A percentile compares a stretch with the other conserved stretches of the same genome.
phyloP scores from a whole-genome alignment of 768 basidiomycete species.

The Tulasnella sp. region DNA sequence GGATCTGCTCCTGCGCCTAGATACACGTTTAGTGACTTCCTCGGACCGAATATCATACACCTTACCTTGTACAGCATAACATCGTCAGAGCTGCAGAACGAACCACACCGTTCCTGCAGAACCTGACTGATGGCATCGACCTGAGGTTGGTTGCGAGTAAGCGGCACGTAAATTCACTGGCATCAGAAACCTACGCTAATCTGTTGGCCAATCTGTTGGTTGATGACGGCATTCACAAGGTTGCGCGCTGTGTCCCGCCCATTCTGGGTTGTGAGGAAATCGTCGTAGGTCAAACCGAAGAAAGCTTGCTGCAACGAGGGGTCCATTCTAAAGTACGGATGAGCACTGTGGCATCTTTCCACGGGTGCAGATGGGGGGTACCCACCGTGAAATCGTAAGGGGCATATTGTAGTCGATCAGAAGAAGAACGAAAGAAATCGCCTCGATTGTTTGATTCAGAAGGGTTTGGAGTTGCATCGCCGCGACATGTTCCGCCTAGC shows the following conservation, averaged over 20 bases:
- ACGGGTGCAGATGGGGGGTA: slow-evolving; percentile 18
- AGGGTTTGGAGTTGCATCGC: slow-evolving; percentile 72
- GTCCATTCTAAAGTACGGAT: slow-evolving; percentile 56
- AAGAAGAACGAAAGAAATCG: slow-evolving; percentile 86
- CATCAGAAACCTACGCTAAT: slow-evolving; percentile 64
- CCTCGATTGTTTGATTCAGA: slow-evolving; percentile 84
- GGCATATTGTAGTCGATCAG: slow-evolving; percentile 86
- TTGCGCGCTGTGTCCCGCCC: slow-evolving; percentile 86
- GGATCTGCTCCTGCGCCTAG: slow-evolving; percentile 89
- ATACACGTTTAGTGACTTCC: not conserved
- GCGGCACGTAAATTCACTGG: not conserved
- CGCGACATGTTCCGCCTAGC: slow-evolving; percentile 73
- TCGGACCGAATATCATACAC: slow-evolving; percentile 24
- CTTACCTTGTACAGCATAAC: slow-evolving; percentile 93
- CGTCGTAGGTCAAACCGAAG: slow-evolving; percentile 71
- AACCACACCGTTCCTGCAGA: slow-evolving; percentile 89
- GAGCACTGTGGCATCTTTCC: not conserved
- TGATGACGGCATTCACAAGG: slow-evolving; percentile 91
- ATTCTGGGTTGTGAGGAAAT: slow-evolving; percentile 75
- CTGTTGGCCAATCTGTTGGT: slow-evolving; percentile 96
- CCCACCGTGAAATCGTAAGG: slow-evolving; percentile 77
- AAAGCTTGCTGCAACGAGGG: slow-evolving; percentile 65
- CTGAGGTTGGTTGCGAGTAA: slow-evolving; percentile 40
- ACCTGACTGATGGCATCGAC: slow-evolving; percentile 96
- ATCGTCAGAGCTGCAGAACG: slow-evolving; percentile 97